phyloP scores from a whole-genome alignment of 1,139 yeast genomes.

The Candida neerlandica region DNA sequence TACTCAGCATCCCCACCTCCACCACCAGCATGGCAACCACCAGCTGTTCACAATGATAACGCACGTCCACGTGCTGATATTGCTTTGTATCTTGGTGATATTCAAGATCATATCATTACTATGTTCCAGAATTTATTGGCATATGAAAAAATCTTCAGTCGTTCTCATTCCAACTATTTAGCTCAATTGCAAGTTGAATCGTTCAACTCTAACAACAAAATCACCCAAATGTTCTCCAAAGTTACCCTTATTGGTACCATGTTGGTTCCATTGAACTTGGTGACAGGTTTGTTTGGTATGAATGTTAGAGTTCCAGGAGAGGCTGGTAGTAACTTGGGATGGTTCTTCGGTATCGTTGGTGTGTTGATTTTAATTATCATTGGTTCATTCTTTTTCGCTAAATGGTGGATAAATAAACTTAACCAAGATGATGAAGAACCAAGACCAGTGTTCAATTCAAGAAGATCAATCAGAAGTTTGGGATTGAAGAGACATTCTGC shows the following conservation, averaged over 20 bases:
- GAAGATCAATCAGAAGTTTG: slow-evolving; percentile 48
- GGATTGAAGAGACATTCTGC: slow-evolving; percentile 39
- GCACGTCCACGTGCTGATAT: slow-evolving; percentile 81
- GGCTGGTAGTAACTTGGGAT: slow-evolving; percentile 24
- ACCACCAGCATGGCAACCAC: slow-evolving; percentile 9
- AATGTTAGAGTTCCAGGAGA: slow-evolving; percentile 87
- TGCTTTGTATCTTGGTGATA: slow-evolving; percentile 90
- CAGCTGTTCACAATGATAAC: slow-evolving; percentile 13
- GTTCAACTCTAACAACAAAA: slow-evolving; percentile 79
- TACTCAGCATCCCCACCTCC: slow-evolving; percentile 3
- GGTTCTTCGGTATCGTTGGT: slow-evolving; percentile 45
- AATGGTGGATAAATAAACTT: slow-evolving; percentile 36
- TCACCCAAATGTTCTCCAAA: slow-evolving; percentile 83
- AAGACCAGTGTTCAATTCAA: slow-evolving; percentile 21
- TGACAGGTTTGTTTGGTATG: slow-evolving; percentile 97
- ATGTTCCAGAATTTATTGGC: slow-evolving; percentile 90
- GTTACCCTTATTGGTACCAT: slow-evolving; percentile 91
- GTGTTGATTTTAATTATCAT: slow-evolving; percentile 36
- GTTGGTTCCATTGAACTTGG: slow-evolving; percentile 83
- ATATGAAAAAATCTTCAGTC: slow-evolving; percentile 88
- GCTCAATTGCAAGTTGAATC: slow-evolving; percentile 95
- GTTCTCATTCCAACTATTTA: slow-evolving; percentile 89
- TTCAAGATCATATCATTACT: slow-evolving; percentile 95
- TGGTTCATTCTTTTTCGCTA: slow-evolving; percentile 34
- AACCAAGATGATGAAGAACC: slow-evolving; percentile 17